Conservation (phyloP, 306 rosid species). For the Prunus kanzakura region DNA sequence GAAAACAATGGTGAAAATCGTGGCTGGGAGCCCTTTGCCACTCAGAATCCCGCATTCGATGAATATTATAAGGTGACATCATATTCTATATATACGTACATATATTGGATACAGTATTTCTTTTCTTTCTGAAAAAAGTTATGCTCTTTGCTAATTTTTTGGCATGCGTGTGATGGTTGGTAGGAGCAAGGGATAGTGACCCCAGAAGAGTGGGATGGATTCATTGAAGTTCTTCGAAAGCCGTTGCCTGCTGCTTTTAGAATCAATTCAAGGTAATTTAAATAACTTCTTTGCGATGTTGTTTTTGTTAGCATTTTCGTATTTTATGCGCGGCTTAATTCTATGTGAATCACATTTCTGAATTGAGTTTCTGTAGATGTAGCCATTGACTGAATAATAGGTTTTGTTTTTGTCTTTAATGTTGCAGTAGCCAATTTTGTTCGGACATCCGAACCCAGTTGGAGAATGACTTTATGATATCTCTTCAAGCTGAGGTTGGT, state of each 20-base stretch:
- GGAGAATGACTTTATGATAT: slow-evolving; percentile 69
- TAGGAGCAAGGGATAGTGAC: slow-evolving; percentile 66
- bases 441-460: slow-evolving; percentile 67
- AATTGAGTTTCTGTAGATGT: neutral
- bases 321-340: neutral
- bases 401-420: slow-evolving; percentile 1
- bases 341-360: neutral
- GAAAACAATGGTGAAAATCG: slow-evolving; percentile 23
- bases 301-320: neutral
- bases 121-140: neutral
- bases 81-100: neutral
- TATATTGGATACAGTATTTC: neutral
- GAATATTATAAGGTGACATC: slow-evolving; percentile 60
- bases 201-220: slow-evolving; percentile 64
- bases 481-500: slow-evolving; percentile 77
- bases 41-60: slow-evolving; percentile 62
- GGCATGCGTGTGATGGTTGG: neutral
- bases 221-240: slow-evolving; percentile 70
- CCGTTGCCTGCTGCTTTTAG: slow-evolving; percentile 88
- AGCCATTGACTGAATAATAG: slow-evolving; percentile 10
- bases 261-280: slow-evolving; percentile 73
- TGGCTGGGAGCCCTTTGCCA: slow-evolving; percentile 72
- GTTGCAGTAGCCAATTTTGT: slow-evolving; percentile 84
- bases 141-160: neutral
- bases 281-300: neutral